Evolutionary conservation across 106 monocot species (phyloP), one percentile per base, ranked within the genome.

Genomic region (Acorus calamus): DNA sequence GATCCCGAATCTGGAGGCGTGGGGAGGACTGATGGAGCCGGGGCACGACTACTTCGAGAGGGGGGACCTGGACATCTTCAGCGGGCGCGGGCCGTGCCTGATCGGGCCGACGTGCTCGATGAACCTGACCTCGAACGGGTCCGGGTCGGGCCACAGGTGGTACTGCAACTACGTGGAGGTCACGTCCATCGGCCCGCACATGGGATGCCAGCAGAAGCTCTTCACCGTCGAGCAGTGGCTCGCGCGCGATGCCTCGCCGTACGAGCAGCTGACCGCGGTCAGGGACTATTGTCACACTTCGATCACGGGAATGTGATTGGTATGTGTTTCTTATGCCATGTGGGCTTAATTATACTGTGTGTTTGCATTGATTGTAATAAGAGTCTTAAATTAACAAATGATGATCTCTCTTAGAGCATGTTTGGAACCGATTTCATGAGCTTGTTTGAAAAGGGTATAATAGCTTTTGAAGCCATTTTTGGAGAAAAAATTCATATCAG

Each of bases 41-140:
- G 73, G 51, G 14, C 55, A 96, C 80, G 57, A 87, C 83, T 96
- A 96, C 83, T 96, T 60, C 80, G 90, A 96, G 82, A 66, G 84
- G 48, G 90, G 94, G 13, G 82, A 87, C 49, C 87, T 96, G 44
- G 87, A 90, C 70, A 74, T 79, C 45, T 90, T 90, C 87, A 71
- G 78, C 72, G 90, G 90, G 28, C 70, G 90, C 11, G 90, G 78
- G 6, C 85, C 90, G 5, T 96, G 94, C 82, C 58, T 86, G 42
- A 8, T 64, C 7, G 6, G 60, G 50, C 63, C 63, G 63, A 48
- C 63, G 12, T 64, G 63, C 41, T 50, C 49, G 7, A 3, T 64
- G 63, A 47, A 64, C 47, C n/a, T 64, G 6, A 4, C 42, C 2
- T 7, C 11, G 7, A 28, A 46, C 50, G 63, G 11, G 41, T 6